Percentiles rank a stretch among this genome's conserved stretches.
Conservation (phyloP, 306 rosid genomes). For the Calophaca sinica region DNA sequence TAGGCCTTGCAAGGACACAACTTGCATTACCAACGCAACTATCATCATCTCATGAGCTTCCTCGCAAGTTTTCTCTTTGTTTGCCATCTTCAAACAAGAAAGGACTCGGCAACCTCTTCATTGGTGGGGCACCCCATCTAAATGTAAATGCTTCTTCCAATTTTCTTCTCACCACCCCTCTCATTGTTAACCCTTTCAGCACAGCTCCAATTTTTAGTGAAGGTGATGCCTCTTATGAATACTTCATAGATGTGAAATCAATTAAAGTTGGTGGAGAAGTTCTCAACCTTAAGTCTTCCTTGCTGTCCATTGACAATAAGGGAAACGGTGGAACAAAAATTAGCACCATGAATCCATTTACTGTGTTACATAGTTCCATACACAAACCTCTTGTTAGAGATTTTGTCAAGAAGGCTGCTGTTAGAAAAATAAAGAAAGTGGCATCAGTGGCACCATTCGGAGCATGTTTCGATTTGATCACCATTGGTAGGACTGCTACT, state of each 20-base stretch:
- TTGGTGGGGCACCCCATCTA: conserved; percentile 40
- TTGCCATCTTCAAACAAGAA: conserved; percentile 42
- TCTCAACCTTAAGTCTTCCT: conserved; percentile 42
- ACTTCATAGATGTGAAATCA: conserved; percentile 44
- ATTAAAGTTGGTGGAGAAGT: conserved; percentile 40
- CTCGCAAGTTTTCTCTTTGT: conserved; percentile 49
- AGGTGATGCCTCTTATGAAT: conserved; percentile 48
- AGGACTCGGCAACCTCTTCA: conserved; percentile 43
- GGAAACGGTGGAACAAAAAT: conserved; percentile 52
- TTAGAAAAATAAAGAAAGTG: no score
- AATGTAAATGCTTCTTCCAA: not conserved
- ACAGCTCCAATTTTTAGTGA: conserved; percentile 30
- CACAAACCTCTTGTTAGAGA: conserved; percentile 44
- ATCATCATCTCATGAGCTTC: not conserved
- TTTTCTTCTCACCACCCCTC: conserved; percentile 18
- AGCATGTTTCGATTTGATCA: no score
- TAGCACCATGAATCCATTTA: conserved; percentile 37
- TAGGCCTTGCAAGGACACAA: conserved; percentile 52
- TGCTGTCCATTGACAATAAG: conserved; percentile 32
- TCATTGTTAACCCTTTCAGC: conserved; percentile 37
- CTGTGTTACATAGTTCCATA: conserved; percentile 38
- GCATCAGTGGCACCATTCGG: no score
- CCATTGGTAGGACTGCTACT: no score
- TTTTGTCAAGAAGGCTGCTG: conserved; percentile 16
- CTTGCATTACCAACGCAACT: conserved; percentile 31